Evolutionary conservation across 176 grass and related monocot genomes (phyloP), one percentile per base, ranked within the genome.

Genomic region (Avena atlantica): DNA sequence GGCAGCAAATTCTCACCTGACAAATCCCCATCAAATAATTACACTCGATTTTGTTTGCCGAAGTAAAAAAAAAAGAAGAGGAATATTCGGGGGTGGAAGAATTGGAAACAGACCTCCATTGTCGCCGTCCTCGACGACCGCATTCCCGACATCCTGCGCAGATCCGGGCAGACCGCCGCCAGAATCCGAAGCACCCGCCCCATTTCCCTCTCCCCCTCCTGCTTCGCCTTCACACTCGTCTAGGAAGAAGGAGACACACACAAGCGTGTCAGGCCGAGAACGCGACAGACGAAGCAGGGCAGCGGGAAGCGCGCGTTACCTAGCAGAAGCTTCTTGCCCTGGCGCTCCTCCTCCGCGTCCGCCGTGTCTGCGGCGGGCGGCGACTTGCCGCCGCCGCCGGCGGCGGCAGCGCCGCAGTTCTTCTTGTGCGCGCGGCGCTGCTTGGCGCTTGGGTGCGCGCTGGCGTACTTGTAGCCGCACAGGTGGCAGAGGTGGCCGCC

Each of bases 381-480:
- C 44, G 77, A 15, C 44, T 52, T 47, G 59, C 81, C 85, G 51
- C 13, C 23, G 25, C 84, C 84, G 70, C 92, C 40, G n/a, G 20
- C 70, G 45, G 6, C 42, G 44, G 2, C 40, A 42, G 40, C 48
- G 14, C 86, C 81, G 78, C 92, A 94, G 84, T 94, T 74, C 92
- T 89, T 91, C 25, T 87, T 87, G 84, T 94, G 92, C 68, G 89
- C 80, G 15, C 87, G 83, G 9, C 92, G 89, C 62, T 89, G 89
- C 87, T 89, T 94, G 50, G 87, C 87, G 92, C 92, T 91, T 25
- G 92, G 92, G 87, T 89, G 92, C 12, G 62, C 62, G 89, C 84
- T 89, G 0, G 84, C 76, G 76, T 85, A 94, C 81, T 84, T 87
- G 87, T 86, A 89, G 84, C 89, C 89, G 78, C 92, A 94, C 17